A percentile compares a stretch with the other conserved stretches of the same genome.
These are phyloP conservation scores for Dissophora globulifera DNA, from an alignment of 192 early-diverging fungal species.

Conservation along the genomic window DNA sequence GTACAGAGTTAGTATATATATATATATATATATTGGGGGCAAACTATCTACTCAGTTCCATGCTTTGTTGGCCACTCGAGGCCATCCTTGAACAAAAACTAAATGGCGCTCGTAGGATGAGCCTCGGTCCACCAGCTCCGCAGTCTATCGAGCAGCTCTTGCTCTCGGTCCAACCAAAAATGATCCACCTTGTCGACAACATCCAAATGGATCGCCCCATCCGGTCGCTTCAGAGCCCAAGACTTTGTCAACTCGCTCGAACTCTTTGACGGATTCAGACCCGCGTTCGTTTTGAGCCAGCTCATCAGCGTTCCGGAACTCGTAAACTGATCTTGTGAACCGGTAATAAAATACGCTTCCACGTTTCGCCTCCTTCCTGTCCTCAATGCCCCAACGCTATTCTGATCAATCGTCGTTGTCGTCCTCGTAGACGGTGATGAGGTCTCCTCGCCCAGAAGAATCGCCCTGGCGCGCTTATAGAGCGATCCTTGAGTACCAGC, in stretches of 20 bases:
- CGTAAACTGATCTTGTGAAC: constrained; percentile 43
- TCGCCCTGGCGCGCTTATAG: constrained; percentile 20
- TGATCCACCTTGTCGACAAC: constrained; percentile 40
- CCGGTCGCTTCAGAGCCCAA: constrained; percentile 30
- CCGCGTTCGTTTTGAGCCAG: constrained; percentile 42
- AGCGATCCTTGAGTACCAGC: constrained; percentile 29
- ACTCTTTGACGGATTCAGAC: constrained; percentile 20
- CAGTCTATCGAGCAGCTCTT: constrained; percentile 21
- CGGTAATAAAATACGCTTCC: constrained; percentile 46
- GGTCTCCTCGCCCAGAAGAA: constrained; percentile 11
- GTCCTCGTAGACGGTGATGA: neutral
- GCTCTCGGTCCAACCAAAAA: constrained; percentile 48
- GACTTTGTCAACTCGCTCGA: too few relatives aligned
- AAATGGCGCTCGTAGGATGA: neutral
- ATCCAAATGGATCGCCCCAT: constrained; percentile 40
- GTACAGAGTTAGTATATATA: too few relatives aligned
- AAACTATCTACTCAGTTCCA: too few relatives aligned
- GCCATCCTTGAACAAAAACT: too few relatives aligned
- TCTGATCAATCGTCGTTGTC: neutral
- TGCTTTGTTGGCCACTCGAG: too few relatives aligned
- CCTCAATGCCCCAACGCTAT: neutral
- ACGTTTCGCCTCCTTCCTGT: constrained; percentile 6
- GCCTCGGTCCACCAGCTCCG: constrained; percentile 28
- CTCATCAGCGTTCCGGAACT: constrained; percentile 29
- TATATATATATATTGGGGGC: too few relatives aligned